Base-by-base conservation (phyloP, 2,329 filamentous ascomycete species). In the Nemania diffusa region DNA sequence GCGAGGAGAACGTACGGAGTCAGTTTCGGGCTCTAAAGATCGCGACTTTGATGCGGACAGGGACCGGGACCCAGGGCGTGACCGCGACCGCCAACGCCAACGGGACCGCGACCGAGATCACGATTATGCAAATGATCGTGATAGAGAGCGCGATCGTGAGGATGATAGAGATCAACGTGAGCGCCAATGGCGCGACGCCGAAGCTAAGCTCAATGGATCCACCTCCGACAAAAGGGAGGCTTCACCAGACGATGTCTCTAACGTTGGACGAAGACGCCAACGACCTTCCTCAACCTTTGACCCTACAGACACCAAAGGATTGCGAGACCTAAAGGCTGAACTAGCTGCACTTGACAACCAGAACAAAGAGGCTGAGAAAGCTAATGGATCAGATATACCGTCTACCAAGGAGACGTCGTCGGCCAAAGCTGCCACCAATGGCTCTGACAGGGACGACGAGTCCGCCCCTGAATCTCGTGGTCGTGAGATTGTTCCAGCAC, bases 241-340 rank as follows among this genome's bases (percentile, higher is more conserved):
- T 62, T 84, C 84, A 2, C 76, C 79, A 13, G 81, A 84, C 27
- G 81, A 79, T 27, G 79, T 83, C 42, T 76, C 73, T n/a, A 81
- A 79, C 20, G 75, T 77, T 56, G 67, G 76, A 8, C 77, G 78
- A 20, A 81, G 84, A 48, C 80, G 81, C 6, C 73, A 73, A 26
- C 79, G 79, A 17, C 72, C 77, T 40, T 79, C 83, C 0, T 75
- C 77, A 48, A 79, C 78, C 1, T 88, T 88, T 67, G 80, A 87
- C 64, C 85, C 85, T 5, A 88, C 84, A 29, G 83, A 88, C 69
- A 80, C 84, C 2, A 81, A 80, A 32, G 83, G 84, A 17, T 70
- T 88, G 17, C 81, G 79, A 63, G 82, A 83, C 9, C 75, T 87
- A 48, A 85, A 86, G 71, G 82, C 85, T 26, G 81, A 87, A 71